Conservation (phyloP, 2,329 filamentous ascomycete species). For the Ceratocystis variospora region DNA sequence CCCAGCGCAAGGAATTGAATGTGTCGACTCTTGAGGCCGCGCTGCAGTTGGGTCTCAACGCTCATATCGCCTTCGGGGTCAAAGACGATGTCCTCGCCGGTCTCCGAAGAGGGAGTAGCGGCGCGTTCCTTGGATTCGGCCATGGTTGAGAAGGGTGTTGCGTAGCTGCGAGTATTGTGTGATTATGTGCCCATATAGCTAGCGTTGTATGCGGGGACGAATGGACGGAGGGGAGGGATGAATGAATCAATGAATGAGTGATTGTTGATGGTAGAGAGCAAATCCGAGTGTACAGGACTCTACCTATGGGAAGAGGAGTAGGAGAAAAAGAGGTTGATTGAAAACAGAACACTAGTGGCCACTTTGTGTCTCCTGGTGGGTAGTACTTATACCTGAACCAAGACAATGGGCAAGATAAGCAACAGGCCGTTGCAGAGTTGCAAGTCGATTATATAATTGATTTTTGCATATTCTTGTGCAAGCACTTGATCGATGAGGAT, state of each 20-base stretch:
- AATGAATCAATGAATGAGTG: too few relatives aligned
- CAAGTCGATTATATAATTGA: not conserved
- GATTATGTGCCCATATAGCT: not conserved
- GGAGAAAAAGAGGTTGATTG: too few relatives aligned
- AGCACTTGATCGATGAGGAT: not conserved
- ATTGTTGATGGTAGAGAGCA: too few relatives aligned
- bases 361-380: not conserved
- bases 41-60: conserved; percentile 34
- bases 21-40: conserved; percentile 45
- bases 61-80: conserved; percentile 20
- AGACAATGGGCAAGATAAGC: not conserved
- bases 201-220: not conserved
- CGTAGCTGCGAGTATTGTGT: not conserved
- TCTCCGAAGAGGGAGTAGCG: not conserved
- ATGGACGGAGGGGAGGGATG: too few relatives aligned
- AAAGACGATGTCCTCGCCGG: not conserved
- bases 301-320: too few relatives aligned
- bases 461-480: not conserved
- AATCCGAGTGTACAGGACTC: not conserved
- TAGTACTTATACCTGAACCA: not conserved
- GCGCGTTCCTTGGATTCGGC: not conserved
- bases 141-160: not conserved
- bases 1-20: conserved; percentile 48
- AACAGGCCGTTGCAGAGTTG: not conserved
- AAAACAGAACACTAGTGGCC: not conserved